Conservation (phyloP, 1,284 basidiomycete species). For the Flammula alnicola region DNA sequence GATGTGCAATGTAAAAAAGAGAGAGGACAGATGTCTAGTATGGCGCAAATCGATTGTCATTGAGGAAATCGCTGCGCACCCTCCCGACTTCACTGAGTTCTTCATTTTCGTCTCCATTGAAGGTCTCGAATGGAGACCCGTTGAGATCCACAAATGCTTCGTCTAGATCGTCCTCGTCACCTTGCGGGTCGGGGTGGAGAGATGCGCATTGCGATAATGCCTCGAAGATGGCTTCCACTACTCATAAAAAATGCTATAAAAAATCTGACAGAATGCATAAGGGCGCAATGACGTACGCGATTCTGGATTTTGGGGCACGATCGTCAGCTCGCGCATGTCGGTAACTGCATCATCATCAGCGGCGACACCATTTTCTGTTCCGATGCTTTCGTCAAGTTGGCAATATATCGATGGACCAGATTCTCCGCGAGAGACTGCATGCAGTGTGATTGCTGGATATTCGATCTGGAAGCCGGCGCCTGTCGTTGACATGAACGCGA, state of each 20-base stretch:
- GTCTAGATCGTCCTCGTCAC: constrained; percentile 61
- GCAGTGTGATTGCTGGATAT: constrained; percentile 86
- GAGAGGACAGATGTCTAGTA: constrained; percentile 66
- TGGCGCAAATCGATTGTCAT: constrained; percentile 80
- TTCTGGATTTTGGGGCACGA: constrained; percentile 62
- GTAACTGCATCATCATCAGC: constrained; percentile 46
- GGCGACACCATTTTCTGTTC: constrained; percentile 29
- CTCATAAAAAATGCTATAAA: constrained; percentile 5
- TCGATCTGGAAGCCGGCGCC: constrained; percentile 78
- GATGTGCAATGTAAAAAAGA: constrained; percentile 19
- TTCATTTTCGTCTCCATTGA: constrained; percentile 63
- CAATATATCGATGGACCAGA: constrained; percentile 81
- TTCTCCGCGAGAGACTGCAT: constrained; percentile 80
- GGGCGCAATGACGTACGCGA: constrained; percentile 55
- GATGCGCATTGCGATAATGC: constrained; percentile 89
- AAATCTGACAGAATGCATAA: constrained; percentile 4
- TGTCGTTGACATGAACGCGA: constrained; percentile 75
- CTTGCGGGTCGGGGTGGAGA: constrained; percentile 81
- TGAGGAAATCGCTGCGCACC: constrained; percentile 91
- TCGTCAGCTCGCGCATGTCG: constrained; percentile 77
- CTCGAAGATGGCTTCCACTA: constrained; percentile 89
- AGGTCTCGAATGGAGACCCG: constrained; percentile 56
- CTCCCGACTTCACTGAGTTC: constrained; percentile 86
- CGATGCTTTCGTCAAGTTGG: constrained; percentile 75
- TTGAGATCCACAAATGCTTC: constrained; percentile 65